phyloP scores from a whole-genome alignment of 2,329 filamentous ascomycete species.

The Periconia sp. region DNA sequence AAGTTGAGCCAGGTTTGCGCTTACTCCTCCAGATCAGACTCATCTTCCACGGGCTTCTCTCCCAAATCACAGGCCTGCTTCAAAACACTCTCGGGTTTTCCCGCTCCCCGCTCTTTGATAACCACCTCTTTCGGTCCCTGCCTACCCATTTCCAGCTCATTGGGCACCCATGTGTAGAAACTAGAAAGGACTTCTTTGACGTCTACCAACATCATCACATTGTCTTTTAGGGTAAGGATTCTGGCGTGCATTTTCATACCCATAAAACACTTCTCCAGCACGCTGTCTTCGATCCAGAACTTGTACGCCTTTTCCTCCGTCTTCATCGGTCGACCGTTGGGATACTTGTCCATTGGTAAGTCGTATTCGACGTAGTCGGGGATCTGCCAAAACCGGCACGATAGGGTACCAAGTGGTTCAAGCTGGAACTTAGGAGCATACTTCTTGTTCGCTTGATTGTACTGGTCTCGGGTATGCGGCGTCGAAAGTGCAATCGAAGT shows the following conservation, averaged over 20 bases:
- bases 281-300: constrained; percentile 69
- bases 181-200: constrained; percentile 44
- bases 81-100: background rate
- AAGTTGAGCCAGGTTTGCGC: background rate
- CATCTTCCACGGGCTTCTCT: background rate
- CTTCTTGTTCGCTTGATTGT: constrained; percentile 40
- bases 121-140: constrained; percentile 30
- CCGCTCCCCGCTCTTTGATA: constrained; percentile 20
- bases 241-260: constrained; percentile 55
- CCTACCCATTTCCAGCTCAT: constrained; percentile 43
- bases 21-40: background rate
- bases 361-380: constrained; percentile 44
- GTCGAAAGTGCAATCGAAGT: constrained; percentile 53
- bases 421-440: constrained; percentile 44
- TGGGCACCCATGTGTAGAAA: constrained; percentile 49
- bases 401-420: constrained; percentile 55
- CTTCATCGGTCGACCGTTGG: constrained; percentile 20
- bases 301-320: constrained; percentile 39
- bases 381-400: constrained; percentile 54
- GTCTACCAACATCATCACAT: constrained; percentile 39
- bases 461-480: constrained; percentile 50
- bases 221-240: constrained; percentile 25
- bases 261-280: constrained; percentile 59
- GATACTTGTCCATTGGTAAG: constrained; percentile 35
- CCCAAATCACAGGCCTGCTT: constrained; percentile 1